A percentile compares a stretch with the other conserved stretches of the same genome.
These are phyloP conservation scores for Aspergillus ibericus DNA, from an alignment of 2,329 filamentous ascomycete species.

Conservation along the genomic window DNA sequence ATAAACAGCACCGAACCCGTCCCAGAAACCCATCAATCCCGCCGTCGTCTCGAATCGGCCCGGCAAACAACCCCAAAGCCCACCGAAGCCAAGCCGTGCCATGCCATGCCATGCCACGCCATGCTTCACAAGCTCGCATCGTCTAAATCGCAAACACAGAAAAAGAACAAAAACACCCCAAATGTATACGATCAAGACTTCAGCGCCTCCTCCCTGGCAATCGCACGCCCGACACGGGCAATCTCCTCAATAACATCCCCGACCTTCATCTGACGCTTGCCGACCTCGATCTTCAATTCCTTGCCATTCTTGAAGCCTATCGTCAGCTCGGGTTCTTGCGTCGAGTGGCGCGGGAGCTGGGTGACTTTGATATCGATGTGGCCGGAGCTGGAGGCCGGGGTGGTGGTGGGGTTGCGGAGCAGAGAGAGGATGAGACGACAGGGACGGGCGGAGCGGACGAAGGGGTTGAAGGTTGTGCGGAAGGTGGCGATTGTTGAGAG, in stretches of 20 bases:
- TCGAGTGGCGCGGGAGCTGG: conserved; percentile 69
- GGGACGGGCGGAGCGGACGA: conserved; percentile 74
- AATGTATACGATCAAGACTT: conserved; percentile 39
- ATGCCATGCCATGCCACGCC: neutral
- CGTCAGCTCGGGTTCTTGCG: conserved; percentile 66
- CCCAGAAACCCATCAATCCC: no score
- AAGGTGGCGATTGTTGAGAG: conserved; percentile 65
- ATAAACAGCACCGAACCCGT: neutral
- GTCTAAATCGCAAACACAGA: conserved; percentile 23
- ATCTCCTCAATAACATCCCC: conserved; percentile 85
- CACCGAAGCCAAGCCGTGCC: neutral
- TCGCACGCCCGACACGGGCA: conserved; percentile 78
- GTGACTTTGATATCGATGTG: conserved; percentile 76
- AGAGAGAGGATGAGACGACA: conserved; percentile 84
- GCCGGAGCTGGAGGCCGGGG: conserved; percentile 72
- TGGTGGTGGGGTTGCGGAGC: conserved; percentile 77
- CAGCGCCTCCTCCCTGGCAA: conserved; percentile 83
- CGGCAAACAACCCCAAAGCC: neutral
- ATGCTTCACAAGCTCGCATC: neutral
- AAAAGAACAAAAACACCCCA: neutral
- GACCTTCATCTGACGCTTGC: conserved; percentile 76
- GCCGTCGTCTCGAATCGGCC: no score
- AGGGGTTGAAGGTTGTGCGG: conserved; percentile 87
- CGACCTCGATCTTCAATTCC: conserved; percentile 78
- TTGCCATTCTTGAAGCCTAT: conserved; percentile 97